phyloP scores from a whole-genome alignment of 306 rosid species.

The Aeschynomene evenia region DNA sequence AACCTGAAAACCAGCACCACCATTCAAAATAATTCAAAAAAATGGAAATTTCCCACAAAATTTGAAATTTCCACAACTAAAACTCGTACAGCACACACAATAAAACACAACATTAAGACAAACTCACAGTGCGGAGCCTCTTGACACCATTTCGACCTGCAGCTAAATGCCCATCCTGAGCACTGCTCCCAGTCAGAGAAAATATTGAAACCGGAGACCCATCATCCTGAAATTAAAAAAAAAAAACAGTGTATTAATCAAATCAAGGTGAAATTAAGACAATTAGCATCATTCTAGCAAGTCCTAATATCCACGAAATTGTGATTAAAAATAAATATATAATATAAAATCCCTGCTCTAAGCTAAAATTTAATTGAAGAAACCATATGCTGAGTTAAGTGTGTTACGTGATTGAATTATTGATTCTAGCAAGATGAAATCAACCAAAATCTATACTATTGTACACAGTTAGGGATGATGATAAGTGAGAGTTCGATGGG shows the following conservation, averaged over 20 bases:
- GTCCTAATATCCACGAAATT: conserved; percentile 8
- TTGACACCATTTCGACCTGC: conserved; percentile 97
- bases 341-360: too few relatives aligned
- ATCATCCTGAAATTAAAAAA: conserved; percentile 62
- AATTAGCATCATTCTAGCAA: neutral
- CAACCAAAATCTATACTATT: neutral
- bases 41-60: neutral
- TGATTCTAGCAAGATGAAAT: neutral
- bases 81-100: neutral
- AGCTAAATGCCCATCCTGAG: conserved; percentile 89
- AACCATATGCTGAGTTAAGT: neutral
- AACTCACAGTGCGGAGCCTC: conserved; percentile 72
- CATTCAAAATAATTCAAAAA: conserved; percentile 2
- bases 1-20: conserved; percentile 60
- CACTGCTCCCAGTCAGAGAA: conserved; percentile 78
- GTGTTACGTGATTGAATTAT: neutral
- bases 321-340: too few relatives aligned
- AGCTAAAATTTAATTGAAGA: neutral
- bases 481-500: neutral
- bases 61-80: neutral
- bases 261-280: conserved; percentile 5
- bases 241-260: neutral
- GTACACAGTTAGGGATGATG: neutral
- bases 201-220: conserved; percentile 87
- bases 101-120: neutral